Evolutionary conservation across 2,329 filamentous ascomycete species (phyloP), one percentile per base, ranked within the genome.

Genomic region (Rhinocladiella similis): DNA sequence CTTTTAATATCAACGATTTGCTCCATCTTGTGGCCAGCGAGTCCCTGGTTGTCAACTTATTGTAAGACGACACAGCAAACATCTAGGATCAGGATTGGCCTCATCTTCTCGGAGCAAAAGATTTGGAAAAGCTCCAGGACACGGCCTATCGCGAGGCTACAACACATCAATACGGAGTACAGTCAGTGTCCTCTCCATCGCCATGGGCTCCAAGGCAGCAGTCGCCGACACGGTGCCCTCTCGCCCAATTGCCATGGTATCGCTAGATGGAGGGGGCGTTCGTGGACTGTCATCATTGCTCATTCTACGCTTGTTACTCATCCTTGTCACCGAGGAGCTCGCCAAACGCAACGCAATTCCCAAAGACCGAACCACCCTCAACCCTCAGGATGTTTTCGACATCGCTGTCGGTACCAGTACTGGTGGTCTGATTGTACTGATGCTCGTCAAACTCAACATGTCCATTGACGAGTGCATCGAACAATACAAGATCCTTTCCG

Each of bases 391-490:
- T 5, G 65, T 68, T 45, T 74, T 75, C 47, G 68, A 75, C 54
- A 66, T 80, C 55, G 77, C 80, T 9, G 69, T 67, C 5, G 72
- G 72, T 0, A 73, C 70, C 0, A 68, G 69, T 20, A 71, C 71
- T 2, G 71, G 71, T 50, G 71, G 71, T 0, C 65, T 80, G 7
- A 75, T 80, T 9, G 76, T 77, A 2, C 72, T 80, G 33, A 75
- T 81, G 70, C 70, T 80, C 4, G 76, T 77, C 1, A 71, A 75
- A 2, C 66, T 81, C 1, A 64, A 72, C 27, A 77, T 80, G 74
- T 71, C 69, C 22, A 70, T 78, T 7, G 58, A 68, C 20, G 73
- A 80, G 16, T 77, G 75, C 27, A 72, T 79, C 14, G 54, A 67
- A 2, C 71, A 68, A 1, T 80, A 80, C 55, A 63, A 72, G 13